Percentiles rank a stretch among this genome's conserved stretches.
Conservation (phyloP, 805 yeast species). For the Myxozyma mucilagina region DNA sequence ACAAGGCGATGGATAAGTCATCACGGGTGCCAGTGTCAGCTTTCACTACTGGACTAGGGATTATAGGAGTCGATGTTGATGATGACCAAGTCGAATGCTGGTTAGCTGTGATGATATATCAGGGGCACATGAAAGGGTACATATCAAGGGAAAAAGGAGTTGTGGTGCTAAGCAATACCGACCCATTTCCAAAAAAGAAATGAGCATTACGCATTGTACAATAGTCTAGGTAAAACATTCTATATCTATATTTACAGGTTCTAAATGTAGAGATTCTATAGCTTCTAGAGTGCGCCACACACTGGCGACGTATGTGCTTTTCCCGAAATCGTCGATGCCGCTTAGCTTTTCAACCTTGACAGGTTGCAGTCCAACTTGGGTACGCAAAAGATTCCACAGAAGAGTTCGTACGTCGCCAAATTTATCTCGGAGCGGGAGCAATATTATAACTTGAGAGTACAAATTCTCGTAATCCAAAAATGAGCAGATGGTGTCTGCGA, state of each 20-base stretch:
- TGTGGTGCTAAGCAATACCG: conserved; percentile 70
- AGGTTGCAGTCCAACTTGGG: conserved; percentile 36
- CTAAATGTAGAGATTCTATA: background rate
- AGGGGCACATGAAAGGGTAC: conserved; percentile 72
- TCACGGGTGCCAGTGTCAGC: conserved; percentile 45
- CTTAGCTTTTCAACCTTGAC: conserved; percentile 49
- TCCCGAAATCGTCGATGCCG: conserved; percentile 88
- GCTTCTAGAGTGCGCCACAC: conserved; percentile 32
- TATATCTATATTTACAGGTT: conserved; percentile 4
- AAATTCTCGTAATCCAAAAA: conserved; percentile 44
- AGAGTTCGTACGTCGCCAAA: conserved; percentile 64
- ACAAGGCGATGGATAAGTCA: conserved; percentile 35
- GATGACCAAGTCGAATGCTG: conserved; percentile 66
- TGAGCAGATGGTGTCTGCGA: conserved; percentile 56
- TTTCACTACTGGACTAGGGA: conserved; percentile 48
- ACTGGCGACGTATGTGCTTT: conserved; percentile 49
- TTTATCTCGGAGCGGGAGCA: conserved; percentile 70
- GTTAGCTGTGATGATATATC: conserved; percentile 63
- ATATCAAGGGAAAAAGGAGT: conserved; percentile 73
- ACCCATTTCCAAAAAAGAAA: conserved; percentile 59
- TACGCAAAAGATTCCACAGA: conserved; percentile 52
- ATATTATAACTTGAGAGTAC: conserved; percentile 57
- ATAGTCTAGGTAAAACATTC: background rate
- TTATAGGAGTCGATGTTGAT: conserved; percentile 33
- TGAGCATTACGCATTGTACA: background rate